Conservation (phyloP, 2,329 filamentous ascomycete genomes). For the Salinomyces thailandicus region DNA sequence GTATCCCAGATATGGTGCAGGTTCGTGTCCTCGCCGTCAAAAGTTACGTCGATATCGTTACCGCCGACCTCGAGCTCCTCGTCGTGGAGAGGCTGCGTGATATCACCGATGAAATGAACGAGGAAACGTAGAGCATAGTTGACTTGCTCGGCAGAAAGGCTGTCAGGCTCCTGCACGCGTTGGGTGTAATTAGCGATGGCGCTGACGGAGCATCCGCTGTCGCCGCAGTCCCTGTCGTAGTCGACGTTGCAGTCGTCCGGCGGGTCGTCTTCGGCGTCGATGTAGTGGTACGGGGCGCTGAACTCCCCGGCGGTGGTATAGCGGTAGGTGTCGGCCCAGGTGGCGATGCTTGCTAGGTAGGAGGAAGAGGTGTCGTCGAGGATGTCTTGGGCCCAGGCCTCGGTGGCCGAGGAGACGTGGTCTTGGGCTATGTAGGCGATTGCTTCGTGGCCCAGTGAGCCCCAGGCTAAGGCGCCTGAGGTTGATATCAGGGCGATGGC, state of each 20-base stretch:
- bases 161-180: slow-evolving; percentile 24
- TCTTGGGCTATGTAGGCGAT: slow-evolving; percentile 45
- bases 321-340: slow-evolving; percentile 45
- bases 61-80: slow-evolving; percentile 37
- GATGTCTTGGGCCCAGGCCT: slow-evolving; percentile 34
- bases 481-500: too few relatives aligned
- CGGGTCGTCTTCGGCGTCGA: slow-evolving; percentile 40
- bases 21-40: slow-evolving; percentile 31
- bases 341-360: slow-evolving; percentile 43
- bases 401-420: slow-evolving; percentile 35
- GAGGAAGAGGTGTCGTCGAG: slow-evolving; percentile 33
- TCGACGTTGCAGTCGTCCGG: slow-evolving; percentile 39
- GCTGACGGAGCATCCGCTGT: slow-evolving; percentile 40
- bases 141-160: slow-evolving; percentile 24
- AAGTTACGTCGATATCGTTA: slow-evolving; percentile 36
- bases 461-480: too few relatives aligned
- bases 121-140: slow-evolving; percentile 41
- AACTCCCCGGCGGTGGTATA: slow-evolving; percentile 39
- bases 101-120: slow-evolving; percentile 54
- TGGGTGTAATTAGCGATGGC: slow-evolving; percentile 45
- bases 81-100: slow-evolving; percentile 53
- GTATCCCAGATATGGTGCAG: slow-evolving; percentile 38
- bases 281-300: slow-evolving; percentile 40
- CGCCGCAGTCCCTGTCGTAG: slow-evolving; percentile 42
- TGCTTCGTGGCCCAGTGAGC: slow-evolving; percentile 43